A percentile compares a stretch with the other conserved stretches of the same genome.
Evolutionary conservation across 2,329 filamentous ascomycete species (phyloP).

Genomic region (Aspergillus texensis): DNA sequence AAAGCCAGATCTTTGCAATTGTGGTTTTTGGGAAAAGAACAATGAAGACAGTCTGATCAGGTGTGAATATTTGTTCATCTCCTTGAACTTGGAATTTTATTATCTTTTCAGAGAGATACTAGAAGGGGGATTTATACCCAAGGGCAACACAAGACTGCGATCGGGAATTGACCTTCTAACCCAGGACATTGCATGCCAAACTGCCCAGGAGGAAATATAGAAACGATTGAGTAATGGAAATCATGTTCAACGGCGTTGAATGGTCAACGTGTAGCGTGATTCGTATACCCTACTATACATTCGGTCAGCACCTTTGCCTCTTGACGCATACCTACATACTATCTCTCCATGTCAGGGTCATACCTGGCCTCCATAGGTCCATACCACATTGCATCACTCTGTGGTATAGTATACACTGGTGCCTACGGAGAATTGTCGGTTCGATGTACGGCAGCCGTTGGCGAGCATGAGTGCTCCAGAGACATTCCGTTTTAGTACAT

Average conservation of each 20-base stretch:
- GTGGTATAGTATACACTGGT: neutral
- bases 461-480: neutral
- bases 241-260: neutral
- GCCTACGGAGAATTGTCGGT: neutral
- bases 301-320: neutral
- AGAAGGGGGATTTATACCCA: neutral
- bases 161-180: neutral
- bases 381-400: neutral
- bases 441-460: neutral
- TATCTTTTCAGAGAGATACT: neutral
- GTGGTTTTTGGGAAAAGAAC: too few relatives aligned
- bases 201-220: neutral
- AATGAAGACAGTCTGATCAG: neutral
- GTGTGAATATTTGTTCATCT: neutral
- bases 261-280: neutral
- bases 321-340: neutral
- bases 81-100: neutral
- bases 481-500: neutral
- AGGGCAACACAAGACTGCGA: neutral
- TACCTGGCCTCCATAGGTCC: neutral
- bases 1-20: neutral
- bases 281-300: neutral
- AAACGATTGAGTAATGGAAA: neutral
- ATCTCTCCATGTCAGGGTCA: neutral
- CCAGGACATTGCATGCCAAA: neutral